A percentile compares a stretch with the other conserved stretches of the same genome.
Conservation (phyloP, 345 rosid species). For the Combretum micranthum region DNA sequence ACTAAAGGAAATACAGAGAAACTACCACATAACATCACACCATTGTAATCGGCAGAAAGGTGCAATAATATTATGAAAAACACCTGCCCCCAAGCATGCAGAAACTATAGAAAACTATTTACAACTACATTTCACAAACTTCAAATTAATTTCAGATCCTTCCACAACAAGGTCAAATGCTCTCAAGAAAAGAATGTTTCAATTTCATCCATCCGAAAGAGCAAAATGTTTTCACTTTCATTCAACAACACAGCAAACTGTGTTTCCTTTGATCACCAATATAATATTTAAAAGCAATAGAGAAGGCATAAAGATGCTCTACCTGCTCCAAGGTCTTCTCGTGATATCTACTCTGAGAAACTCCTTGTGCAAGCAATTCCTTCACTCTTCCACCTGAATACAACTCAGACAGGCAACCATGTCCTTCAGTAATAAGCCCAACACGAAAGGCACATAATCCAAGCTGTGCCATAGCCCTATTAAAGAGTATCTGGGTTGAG, state of each 20-base stretch:
- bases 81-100: too few relatives aligned
- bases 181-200: too few relatives aligned
- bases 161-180: too few relatives aligned
- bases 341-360: slow-evolving; percentile 82
- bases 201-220: too few relatives aligned
- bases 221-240: too few relatives aligned
- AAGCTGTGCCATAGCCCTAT: slow-evolving; percentile 95
- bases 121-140: neutral
- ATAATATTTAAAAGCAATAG: neutral
- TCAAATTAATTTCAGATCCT: neutral
- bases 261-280: neutral
- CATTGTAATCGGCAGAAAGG: too few relatives aligned
- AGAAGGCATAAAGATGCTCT: neutral
- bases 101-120: neutral
- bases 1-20: too few relatives aligned
- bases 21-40: too few relatives aligned
- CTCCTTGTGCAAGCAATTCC: slow-evolving; percentile 97
- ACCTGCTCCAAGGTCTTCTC: slow-evolving; percentile 99
- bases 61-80: too few relatives aligned
- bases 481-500: slow-evolving; percentile 88
- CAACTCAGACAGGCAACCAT: slow-evolving; percentile 82
- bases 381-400: slow-evolving; percentile 90
- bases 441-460: slow-evolving; percentile 88
- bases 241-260: neutral
- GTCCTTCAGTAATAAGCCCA: slow-evolving; percentile 72